Percentiles rank a stretch among this genome's conserved stretches.
Evolutionary conservation across 148 eudicot genomes (phyloP).

Genomic region (Camellia lanceoleosa): DNA sequence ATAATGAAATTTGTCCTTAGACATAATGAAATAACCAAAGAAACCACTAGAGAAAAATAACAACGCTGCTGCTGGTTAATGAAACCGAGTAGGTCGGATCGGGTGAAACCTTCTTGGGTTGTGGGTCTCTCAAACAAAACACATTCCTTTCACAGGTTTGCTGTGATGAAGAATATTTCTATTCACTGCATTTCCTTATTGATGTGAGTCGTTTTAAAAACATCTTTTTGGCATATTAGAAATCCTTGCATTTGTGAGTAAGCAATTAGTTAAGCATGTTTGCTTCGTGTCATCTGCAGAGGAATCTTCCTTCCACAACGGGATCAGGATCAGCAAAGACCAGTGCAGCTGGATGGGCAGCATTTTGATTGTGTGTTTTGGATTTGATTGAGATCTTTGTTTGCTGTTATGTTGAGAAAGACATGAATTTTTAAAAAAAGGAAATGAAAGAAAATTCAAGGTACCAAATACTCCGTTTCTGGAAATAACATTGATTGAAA

Average conservation of each 20-base stretch:
- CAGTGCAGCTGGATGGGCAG: slow-evolving; percentile 98
- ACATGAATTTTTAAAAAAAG: background rate
- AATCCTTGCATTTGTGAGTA: background rate
- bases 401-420: slow-evolving; percentile 19
- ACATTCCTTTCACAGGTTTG: no score
- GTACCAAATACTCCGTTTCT: slow-evolving; percentile 15
- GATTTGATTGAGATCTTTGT: slow-evolving; percentile 32
- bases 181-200: background rate
- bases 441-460: background rate
- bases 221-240: background rate
- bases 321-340: slow-evolving; percentile 65
- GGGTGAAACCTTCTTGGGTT: no score
- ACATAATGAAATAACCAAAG: no score
- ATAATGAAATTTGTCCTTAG: no score
- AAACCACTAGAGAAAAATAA: no score
- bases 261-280: slow-evolving; percentile 13
- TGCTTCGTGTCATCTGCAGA: slow-evolving; percentile 46
- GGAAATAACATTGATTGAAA: slow-evolving; percentile 6
- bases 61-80: no score
- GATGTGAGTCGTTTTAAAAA: background rate
- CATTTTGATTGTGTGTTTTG: slow-evolving; percentile 47
- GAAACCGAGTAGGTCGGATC: no score
- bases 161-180: background rate
- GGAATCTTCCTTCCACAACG: slow-evolving; percentile 68
- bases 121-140: no score